A percentile compares a stretch with the other conserved stretches of the same genome.
Evolutionary conservation across 2,329 filamentous ascomycete genomes (phyloP).

Genomic region (Chaetomium strumarium): DNA sequence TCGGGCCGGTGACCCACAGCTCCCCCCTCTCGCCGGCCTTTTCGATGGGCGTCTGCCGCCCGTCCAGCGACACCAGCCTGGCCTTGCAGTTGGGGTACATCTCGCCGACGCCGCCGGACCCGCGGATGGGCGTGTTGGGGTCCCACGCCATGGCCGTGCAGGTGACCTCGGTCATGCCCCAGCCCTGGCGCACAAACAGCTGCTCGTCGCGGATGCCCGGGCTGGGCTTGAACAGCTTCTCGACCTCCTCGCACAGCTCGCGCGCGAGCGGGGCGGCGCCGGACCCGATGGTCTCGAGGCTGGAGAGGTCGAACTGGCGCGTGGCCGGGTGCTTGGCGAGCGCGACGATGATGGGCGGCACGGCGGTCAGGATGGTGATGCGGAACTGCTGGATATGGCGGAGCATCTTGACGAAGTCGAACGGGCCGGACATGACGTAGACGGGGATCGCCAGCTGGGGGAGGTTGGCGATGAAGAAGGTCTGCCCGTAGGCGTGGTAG

Average conservation of each 20-base stretch:
- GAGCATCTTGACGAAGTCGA: conserved; percentile 69
- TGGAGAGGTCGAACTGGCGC: conserved; percentile 62
- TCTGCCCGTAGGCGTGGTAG: conserved; percentile 70
- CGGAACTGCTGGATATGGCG: conserved; percentile 60
- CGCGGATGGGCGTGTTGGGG: conserved; percentile 37
- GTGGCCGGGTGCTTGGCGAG: conserved; percentile 66
- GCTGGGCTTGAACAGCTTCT: conserved; percentile 26
- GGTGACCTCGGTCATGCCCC: conserved; percentile 83
- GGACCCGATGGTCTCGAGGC: conserved; percentile 51
- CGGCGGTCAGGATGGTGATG: conserved; percentile 60
- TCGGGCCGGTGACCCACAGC: conserved; percentile 67
- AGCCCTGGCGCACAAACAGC: conserved; percentile 56
- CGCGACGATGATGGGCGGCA: conserved; percentile 69
- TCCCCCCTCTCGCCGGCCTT: conserved; percentile 55
- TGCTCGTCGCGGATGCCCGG: conserved; percentile 42
- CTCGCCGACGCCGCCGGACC: conserved; percentile 55
- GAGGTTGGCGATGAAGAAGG: conserved; percentile 58
- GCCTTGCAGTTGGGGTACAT: conserved; percentile 63
- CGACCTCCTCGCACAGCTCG: conserved; percentile 53
- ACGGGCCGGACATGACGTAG: conserved; percentile 74
- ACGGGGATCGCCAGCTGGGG: conserved; percentile 55
- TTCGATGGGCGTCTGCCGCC: conserved; percentile 42
- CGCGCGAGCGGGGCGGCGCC: conserved; percentile 64
- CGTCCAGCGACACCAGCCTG: conserved; percentile 57
- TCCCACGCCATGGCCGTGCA: conserved; percentile 65